Evolutionary conservation across 441 rosid genomes (phyloP).

Genomic region (Adansonia madagascariensis): DNA sequence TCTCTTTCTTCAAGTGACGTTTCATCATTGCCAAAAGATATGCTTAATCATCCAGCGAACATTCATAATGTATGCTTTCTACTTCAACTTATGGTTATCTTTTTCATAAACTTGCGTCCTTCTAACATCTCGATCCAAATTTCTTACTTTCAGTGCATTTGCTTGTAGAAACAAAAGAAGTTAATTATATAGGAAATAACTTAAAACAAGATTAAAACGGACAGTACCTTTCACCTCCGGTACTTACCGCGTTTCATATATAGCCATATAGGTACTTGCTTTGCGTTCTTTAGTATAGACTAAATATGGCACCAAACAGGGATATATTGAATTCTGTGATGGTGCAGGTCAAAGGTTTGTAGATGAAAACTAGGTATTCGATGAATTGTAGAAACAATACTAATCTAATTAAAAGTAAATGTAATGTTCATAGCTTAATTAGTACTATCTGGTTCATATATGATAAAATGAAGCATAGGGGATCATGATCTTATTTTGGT

Average conservation of each 20-base stretch:
- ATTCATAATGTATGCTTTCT: conserved; percentile 51
- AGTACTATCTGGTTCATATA: not conserved
- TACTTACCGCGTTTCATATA: not conserved
- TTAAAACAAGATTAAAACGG: not conserved
- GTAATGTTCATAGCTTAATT: not conserved
- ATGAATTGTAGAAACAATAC: not conserved
- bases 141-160: not conserved
- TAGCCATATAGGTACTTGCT: not conserved
- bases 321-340: not conserved
- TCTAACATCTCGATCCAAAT: not conserved
- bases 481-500: not conserved
- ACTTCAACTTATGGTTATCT: not conserved
- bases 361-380: not conserved
- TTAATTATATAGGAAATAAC: not conserved
- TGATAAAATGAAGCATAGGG: not conserved
- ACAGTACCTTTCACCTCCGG: not conserved
- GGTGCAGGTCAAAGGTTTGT: not conserved
- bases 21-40: conserved; percentile 44
- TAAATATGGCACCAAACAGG: not conserved
- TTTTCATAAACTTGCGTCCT: not conserved
- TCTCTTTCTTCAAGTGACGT: conserved; percentile 34
- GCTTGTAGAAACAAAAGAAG: not conserved
- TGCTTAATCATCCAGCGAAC: conserved; percentile 90
- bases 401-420: not conserved
- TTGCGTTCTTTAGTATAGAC: not conserved